Evolutionary conservation across 2,329 filamentous ascomycete genomes (phyloP).

Genomic region (Trichoderma simmonsii): DNA sequence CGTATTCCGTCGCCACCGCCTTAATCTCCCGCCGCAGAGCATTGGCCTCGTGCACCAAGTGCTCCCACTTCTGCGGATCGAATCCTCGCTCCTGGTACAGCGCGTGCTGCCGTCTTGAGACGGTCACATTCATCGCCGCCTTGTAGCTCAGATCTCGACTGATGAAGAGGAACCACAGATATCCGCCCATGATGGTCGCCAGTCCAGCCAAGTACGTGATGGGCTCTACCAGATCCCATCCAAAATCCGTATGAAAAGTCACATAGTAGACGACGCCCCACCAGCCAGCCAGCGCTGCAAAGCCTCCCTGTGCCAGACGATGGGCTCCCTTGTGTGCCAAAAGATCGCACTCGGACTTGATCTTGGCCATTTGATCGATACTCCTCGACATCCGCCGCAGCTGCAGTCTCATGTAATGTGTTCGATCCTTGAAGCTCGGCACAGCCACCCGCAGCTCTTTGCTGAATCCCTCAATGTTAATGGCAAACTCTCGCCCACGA

Average conservation of each 20-base stretch:
- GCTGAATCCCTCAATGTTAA: slow-evolving; percentile 70
- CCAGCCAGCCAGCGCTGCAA: slow-evolving; percentile 70
- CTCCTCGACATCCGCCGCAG: slow-evolving; percentile 67
- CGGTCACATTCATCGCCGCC: slow-evolving; percentile 81
- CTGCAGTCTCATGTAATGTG: slow-evolving; percentile 77
- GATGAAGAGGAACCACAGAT: slow-evolving; percentile 91
- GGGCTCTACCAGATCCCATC: slow-evolving; percentile 90
- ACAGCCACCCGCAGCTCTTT: slow-evolving; percentile 73
- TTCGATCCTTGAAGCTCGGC: slow-evolving; percentile 86
- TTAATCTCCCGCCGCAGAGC: slow-evolving; percentile 74
- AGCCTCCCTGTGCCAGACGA: slow-evolving; percentile 74
- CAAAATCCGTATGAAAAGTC: slow-evolving; percentile 69
- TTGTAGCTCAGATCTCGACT: slow-evolving; percentile 86
- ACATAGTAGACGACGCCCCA: slow-evolving; percentile 78
- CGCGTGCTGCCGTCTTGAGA: slow-evolving; percentile 71
- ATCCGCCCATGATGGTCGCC: slow-evolving; percentile 81
- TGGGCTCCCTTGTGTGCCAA: slow-evolving; percentile 76
- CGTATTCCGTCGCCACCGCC: slow-evolving; percentile 78
- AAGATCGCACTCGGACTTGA: slow-evolving; percentile 79
- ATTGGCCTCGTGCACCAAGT: slow-evolving; percentile 76
- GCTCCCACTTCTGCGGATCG: slow-evolving; percentile 73
- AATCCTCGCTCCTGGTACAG: slow-evolving; percentile 76
- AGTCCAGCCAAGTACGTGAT: slow-evolving; percentile 88
- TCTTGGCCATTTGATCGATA: slow-evolving; percentile 64
- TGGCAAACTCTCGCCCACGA: slow-evolving; percentile 76